Conservation (phyloP, 345 rosid genomes). For the Sonneratia alba region DNA sequence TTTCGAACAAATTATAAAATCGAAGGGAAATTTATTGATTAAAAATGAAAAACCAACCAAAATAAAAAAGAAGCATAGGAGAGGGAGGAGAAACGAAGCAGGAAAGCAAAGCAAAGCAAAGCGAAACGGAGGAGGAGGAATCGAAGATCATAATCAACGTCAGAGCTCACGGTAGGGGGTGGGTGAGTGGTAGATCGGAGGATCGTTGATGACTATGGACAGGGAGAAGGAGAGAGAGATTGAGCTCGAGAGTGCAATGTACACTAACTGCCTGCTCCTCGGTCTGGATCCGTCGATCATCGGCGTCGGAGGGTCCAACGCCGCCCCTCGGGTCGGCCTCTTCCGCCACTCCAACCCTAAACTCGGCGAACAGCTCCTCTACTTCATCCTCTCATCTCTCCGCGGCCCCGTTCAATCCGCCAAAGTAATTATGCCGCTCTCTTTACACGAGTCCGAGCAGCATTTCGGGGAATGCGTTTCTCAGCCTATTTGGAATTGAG, state of each 20-base stretch:
- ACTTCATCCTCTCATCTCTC: conserved; percentile 95
- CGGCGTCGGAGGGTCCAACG: conserved; percentile 79
- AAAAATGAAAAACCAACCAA: conserved; percentile 7
- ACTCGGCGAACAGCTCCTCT: conserved; percentile 97
- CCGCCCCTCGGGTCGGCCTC: conserved; percentile 75
- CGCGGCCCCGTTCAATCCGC: conserved; percentile 96
- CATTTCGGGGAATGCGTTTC: background rate
- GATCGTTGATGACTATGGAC: conserved; percentile 82
- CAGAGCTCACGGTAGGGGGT: conserved; percentile 6
- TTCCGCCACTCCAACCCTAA: conserved; percentile 99
- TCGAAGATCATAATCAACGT: conserved; percentile 1
- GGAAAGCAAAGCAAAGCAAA: background rate
- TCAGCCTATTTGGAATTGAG: background rate
- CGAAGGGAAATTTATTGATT: background rate
- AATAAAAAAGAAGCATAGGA: conserved; percentile 14
- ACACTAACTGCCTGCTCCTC: conserved; percentile 87
- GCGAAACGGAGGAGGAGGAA: background rate
- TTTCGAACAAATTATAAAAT: conserved; percentile 7
- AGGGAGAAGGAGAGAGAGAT: conserved; percentile 99
- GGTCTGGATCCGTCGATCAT: conserved; percentile 91
- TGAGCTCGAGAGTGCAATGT: conserved; percentile 99
- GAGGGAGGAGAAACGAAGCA: background rate
- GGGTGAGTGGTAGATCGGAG: conserved; percentile 9
- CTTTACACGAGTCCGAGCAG: background rate
- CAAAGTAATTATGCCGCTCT: conserved; percentile 42